Evolutionary conservation across 139 green algal species (phyloP), one percentile per base, ranked within the genome.

Genomic region (Haematococcus lacustris): DNA sequence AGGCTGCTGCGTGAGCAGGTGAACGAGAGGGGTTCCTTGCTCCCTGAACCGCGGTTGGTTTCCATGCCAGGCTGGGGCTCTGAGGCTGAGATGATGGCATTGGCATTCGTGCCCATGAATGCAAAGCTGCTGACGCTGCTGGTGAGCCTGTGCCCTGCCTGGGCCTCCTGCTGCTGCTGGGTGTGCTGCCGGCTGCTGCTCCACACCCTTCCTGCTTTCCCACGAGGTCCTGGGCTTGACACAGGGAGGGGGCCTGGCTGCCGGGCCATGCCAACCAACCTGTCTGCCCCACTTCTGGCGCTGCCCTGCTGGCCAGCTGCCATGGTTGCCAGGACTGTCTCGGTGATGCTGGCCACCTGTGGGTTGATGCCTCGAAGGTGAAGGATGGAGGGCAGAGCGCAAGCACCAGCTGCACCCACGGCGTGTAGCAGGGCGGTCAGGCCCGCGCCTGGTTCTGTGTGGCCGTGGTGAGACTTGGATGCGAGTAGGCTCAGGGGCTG

Each of bases 371-470:
- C 60, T 30, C 70, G 69, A 43, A 88, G 66, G 71, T 94, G 86
- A 38, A 90, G 76, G 32, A 93, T 17, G 21, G 63, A 70, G 17
- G 77, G 83, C 4, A 69, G 73, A 17, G 37, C 7, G 1, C 21
- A n/a, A 5, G 71, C 30, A 13, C 60, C 57, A 23, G 82, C 63
- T 1, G 70, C 71, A 3, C 28, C 0, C 0, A 76, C 37, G 6
- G 85, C 82, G 41, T 86, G 72, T 4, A 81, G 33, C 0, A 90
- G 69, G 3, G 84, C 88, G 26, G 92, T 76, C 3, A 89, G 70
- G 17, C 90, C 90, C 3, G 91, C 91, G 32, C 79, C 84, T 4
- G 90, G 84, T 75, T 95, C 91, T 0, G 82, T 83, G 67, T 96
- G 91, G 7, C 91, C 91, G 0, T 75, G 23, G 3, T 39, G 32